Conservation (phyloP, 345 rosid species). For the Eucalyptus tenuipes region DNA sequence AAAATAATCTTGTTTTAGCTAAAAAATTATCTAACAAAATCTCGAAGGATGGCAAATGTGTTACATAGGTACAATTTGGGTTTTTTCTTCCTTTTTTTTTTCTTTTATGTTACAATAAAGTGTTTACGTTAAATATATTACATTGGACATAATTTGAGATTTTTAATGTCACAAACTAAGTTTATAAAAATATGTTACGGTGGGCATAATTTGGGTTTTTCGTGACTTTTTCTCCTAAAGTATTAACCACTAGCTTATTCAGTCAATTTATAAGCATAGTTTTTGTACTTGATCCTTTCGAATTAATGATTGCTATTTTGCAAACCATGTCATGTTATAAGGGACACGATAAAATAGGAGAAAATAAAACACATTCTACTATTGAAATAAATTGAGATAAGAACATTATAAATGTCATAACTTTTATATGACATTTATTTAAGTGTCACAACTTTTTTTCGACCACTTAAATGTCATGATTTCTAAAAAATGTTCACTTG, state of each 20-base stretch:
- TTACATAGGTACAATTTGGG: no score
- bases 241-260: not conserved
- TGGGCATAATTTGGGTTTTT: not conserved
- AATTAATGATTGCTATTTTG: not conserved
- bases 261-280: not conserved
- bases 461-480: fast-evolving
- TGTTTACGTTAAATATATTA: no score
- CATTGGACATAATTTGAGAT: not conserved
- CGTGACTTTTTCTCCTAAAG: not conserved
- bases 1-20: not conserved
- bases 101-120: no score
- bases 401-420: fast-evolving
- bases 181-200: fast-evolving
- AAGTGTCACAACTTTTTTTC: no score
- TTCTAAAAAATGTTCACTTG: no score
- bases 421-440: no score
- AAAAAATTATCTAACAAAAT: no score
- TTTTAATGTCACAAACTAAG: no score
- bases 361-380: not conserved
- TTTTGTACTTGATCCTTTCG: not conserved
- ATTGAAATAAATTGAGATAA: not conserved
- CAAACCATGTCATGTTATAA: not conserved
- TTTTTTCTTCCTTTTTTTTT: no score
- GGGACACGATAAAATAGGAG: not conserved
- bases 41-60: not conserved